Percentiles rank a stretch among this genome's conserved stretches.
Evolutionary conservation across 78 protist species (phyloP).

Genomic region (Blattamonas nauphoetae): DNA sequence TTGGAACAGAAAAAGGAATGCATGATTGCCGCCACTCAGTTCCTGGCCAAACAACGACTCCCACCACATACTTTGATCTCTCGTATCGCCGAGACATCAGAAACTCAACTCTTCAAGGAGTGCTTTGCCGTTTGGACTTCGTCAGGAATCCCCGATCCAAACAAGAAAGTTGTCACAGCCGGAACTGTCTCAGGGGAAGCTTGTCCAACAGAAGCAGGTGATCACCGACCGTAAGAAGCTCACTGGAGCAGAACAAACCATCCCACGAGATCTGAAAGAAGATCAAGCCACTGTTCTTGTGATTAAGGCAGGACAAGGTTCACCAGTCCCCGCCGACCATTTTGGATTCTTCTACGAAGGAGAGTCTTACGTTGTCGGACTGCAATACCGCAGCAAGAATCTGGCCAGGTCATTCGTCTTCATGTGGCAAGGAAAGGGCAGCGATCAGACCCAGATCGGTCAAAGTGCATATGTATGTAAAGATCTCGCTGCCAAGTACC

Average conservation of each 20-base stretch:
- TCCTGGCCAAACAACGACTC: background rate
- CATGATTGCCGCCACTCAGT: background rate
- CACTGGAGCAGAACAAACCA: conserved; percentile 30
- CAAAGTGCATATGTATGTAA: conserved; percentile 29
- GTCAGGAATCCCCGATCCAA: background rate
- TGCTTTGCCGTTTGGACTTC: conserved; percentile 22
- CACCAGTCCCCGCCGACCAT: background rate
- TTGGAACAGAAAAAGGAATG: background rate
- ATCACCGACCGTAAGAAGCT: conserved; percentile 22
- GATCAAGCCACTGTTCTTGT: no score
- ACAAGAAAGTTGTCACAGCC: background rate
- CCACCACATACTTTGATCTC: conserved; percentile 18
- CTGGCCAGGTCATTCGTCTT: background rate
- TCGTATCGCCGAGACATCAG: conserved; percentile 28
- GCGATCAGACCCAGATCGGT: conserved; percentile 18
- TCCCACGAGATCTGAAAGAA: no score
- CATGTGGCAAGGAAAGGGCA: conserved; percentile 46
- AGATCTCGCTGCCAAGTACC: conserved; percentile 24
- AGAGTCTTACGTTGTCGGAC: conserved; percentile 44
- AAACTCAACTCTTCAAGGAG: conserved; percentile 28
- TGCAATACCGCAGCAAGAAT: conserved; percentile 13
- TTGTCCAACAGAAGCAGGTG: background rate
- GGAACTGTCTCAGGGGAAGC: background rate
- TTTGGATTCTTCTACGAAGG: conserved; percentile 42
- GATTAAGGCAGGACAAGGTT: no score